phyloP scores from a whole-genome alignment of 345 rosid genomes.

The Nasturtium officinale region DNA sequence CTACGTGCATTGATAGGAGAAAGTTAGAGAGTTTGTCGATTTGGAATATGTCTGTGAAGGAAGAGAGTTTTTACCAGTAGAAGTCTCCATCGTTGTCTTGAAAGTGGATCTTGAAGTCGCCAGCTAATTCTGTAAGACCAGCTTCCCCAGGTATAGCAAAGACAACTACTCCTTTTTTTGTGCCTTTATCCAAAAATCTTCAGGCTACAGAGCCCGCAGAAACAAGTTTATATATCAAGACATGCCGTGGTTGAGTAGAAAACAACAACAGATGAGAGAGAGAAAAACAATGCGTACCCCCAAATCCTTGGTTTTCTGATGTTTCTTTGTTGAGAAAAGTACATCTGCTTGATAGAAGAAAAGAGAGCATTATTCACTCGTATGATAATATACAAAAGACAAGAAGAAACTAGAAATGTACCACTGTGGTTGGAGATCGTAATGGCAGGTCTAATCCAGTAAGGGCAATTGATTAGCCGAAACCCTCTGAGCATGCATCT shows the following conservation, averaged over 20 bases:
- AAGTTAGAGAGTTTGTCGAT: background rate
- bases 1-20: constrained; percentile 45
- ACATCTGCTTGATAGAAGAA: constrained; percentile 52
- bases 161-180: constrained; percentile 84
- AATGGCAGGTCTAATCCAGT: constrained; percentile 92
- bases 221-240: constrained; percentile 13
- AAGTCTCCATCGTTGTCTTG: constrained; percentile 93
- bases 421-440: constrained; percentile 79
- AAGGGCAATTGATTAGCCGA: constrained; percentile 86
- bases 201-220: constrained; percentile 60
- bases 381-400: background rate
- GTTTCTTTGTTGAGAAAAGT: constrained; percentile 77
- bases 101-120: constrained; percentile 90
- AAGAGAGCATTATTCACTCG: constrained; percentile 2
- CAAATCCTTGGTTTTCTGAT: constrained; percentile 80
- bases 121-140: constrained; percentile 75
- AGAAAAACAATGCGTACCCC: constrained; percentile 51
- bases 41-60: background rate
- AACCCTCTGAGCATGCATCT: constrained; percentile 97
- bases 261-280: background rate
- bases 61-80: constrained; percentile 64
- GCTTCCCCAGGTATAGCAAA: constrained; percentile 97
- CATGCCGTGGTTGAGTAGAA: background rate
- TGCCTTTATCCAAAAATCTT: constrained; percentile 90
- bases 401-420: constrained; percentile 37